phyloP scores from a whole-genome alignment of 805 yeast genomes.

The Saturnispora quitensis region DNA sequence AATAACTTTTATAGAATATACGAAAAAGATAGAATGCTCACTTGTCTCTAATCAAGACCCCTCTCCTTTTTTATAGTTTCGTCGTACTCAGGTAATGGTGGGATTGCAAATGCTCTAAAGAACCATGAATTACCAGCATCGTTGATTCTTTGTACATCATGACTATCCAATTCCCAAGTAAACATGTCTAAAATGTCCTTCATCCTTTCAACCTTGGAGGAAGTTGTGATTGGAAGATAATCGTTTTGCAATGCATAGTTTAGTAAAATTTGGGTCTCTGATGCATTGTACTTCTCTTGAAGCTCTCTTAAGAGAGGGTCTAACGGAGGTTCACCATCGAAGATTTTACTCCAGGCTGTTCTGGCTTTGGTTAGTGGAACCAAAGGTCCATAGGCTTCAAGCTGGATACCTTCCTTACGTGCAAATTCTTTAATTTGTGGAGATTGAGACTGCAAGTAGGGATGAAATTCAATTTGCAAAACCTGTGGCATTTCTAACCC shows the following conservation, averaged over 20 bases:
- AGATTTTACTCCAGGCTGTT: conserved; percentile 9
- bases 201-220: conserved; percentile 34
- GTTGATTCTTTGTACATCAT: conserved; percentile 24
- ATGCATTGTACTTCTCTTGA: conserved; percentile 30
- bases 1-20: neutral
- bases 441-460: conserved; percentile 52
- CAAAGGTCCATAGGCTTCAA: conserved; percentile 40
- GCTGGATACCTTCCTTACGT: conserved; percentile 27
- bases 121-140: conserved; percentile 20
- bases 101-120: conserved; percentile 18
- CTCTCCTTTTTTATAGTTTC: conserved; percentile 16
- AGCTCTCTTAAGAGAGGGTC: conserved; percentile 26
- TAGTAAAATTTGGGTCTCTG: conserved; percentile 34
- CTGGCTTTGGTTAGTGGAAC: conserved; percentile 32
- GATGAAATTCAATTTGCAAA: conserved; percentile 59
- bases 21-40: no score
- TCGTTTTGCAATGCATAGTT: conserved; percentile 36
- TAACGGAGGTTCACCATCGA: conserved; percentile 17
- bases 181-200: conserved; percentile 29
- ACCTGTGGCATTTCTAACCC: conserved; percentile 42
- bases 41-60: neutral
- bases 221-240: conserved; percentile 38
- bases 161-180: conserved; percentile 26
- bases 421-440: conserved; percentile 38
- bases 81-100: conserved; percentile 15